A percentile compares a stretch with the other conserved stretches of the same genome.
Conservation (phyloP, 306 rosid species). For the Malus sylvestris region DNA sequence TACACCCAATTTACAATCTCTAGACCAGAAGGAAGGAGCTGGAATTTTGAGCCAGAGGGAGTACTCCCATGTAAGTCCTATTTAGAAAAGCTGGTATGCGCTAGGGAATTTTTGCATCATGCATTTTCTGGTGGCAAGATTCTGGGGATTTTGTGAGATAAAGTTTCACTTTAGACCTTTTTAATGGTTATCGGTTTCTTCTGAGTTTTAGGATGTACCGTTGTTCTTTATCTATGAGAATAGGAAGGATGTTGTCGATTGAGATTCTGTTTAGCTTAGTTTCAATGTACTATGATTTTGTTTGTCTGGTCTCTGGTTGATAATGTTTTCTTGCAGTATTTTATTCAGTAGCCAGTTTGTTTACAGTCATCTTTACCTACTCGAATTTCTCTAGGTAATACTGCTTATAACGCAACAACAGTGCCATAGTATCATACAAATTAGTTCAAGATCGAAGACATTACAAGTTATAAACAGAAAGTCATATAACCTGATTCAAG, state of each 20-base stretch:
- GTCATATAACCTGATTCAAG: conserved; percentile 42
- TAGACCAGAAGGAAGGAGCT: too few species aligned
- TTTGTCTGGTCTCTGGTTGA: neutral
- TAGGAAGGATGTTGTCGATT: neutral
- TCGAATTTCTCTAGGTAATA: neutral
- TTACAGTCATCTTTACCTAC: neutral
- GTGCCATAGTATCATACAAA: neutral
- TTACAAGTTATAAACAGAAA: neutral
- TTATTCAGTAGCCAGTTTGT: neutral
- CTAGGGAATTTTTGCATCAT: too few species aligned
- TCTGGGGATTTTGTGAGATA: neutral
- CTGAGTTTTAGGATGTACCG: neutral
- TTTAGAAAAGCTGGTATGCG: too few species aligned
- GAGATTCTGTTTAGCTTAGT: neutral
- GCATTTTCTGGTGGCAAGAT: neutral
- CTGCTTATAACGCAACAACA: neutral
- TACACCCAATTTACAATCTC: too few species aligned
- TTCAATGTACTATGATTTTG: neutral
- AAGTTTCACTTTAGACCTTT: neutral
- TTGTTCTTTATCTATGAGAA: neutral
- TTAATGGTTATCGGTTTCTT: neutral
- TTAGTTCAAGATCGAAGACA: neutral
- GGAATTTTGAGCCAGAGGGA: too few species aligned
- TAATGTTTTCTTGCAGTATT: neutral
- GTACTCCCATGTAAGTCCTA: too few species aligned